Conservation (phyloP, 495 filamentous ascomycete species). For the Pyrenula aspistea region DNA sequence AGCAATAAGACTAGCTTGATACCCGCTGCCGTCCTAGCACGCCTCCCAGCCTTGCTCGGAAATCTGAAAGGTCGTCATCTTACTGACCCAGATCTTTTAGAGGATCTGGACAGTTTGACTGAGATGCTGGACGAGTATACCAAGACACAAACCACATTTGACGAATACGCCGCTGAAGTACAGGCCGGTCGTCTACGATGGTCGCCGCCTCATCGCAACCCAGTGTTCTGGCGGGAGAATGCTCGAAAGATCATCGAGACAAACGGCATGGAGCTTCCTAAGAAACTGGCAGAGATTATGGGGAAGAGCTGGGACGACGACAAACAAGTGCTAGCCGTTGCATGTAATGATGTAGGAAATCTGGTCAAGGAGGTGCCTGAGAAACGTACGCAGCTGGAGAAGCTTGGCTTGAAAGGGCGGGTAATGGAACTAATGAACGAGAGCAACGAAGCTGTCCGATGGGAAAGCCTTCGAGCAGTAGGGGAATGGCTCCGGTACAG, state of each 20-base stretch:
- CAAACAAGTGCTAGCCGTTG: constrained; percentile 91
- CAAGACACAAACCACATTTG: constrained; percentile 92
- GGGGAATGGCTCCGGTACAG: constrained; percentile 90
- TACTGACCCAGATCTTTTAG: constrained; percentile 77
- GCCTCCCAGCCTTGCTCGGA: constrained; percentile 67
- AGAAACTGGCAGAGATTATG: constrained; percentile 80
- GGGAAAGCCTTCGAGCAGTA: constrained; percentile 89
- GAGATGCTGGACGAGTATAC: constrained; percentile 86
- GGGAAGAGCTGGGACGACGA: constrained; percentile 78
- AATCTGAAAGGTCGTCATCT: constrained; percentile 75
- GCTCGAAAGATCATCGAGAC: constrained; percentile 85
- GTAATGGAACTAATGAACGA: constrained; percentile 96
- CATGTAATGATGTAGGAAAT: constrained; percentile 83
- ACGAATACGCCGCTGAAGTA: constrained; percentile 86
- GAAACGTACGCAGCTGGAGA: constrained; percentile 70
- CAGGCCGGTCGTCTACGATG: constrained; percentile 82
- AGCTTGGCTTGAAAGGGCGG: constrained; percentile 74
- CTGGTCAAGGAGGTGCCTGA: constrained; percentile 88
- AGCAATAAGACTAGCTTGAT: constrained; percentile 67
- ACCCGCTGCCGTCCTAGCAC: constrained; percentile 67
- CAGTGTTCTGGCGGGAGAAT: constrained; percentile 89
- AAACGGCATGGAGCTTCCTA: constrained; percentile 63
- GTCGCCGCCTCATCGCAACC: constrained; percentile 88
- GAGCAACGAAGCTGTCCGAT: constrained; percentile 77
- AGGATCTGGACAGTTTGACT: constrained; percentile 65